Base-by-base conservation (phyloP, 768 basidiomycete genomes). In the Trametes villosa region DNA sequence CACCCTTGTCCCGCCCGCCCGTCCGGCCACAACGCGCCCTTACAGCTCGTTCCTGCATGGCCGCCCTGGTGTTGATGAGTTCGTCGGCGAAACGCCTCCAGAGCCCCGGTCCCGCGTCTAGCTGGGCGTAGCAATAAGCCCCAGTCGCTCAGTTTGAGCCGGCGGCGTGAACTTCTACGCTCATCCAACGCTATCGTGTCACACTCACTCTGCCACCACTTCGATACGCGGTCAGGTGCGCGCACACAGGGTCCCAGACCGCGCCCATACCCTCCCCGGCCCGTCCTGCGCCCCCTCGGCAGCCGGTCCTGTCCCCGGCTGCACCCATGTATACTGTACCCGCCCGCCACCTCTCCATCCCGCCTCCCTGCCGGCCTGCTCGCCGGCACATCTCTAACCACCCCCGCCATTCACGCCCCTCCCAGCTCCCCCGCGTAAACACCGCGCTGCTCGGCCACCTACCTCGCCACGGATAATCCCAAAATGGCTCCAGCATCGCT, bases 401-500 rank as follows among this genome's bases (percentile, higher is more conserved):
- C 6, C 45, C 24, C 13, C 24, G 3, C 26, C 26, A 6, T 24
- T 24, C 27, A 13, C 22, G 11, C 45, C 45, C 27, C 45, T 29
- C 31, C 40, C 45, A 17, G 9, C 31, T 40, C 33, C n/a, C 7
- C 18, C 36, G 30, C 38, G 9, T 44, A 22, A 15, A 52, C 27
- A 20, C 3, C 53, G 4, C 20, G n/a, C n/a, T n/a, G n/a, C 53
- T 7, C 30, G 22, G 15, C 33, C 9, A 20, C 51, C 20, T 24
- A 26, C 42, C 54, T 4, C 27, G 13, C 58, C 27, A 29, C 34
- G 20, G 4, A 30, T 13, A 17, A 7, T 36, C 53, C 34, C 26
- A 31, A 26, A 6, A 60, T 66, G 65, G 52, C 66, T 29, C n/a
- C 49, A 26, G 29, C 40, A 24, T 70, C 72, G 30, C 74, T 81